Conservation (phyloP, 305 asterid species). For the Fraxinus floribunda region DNA sequence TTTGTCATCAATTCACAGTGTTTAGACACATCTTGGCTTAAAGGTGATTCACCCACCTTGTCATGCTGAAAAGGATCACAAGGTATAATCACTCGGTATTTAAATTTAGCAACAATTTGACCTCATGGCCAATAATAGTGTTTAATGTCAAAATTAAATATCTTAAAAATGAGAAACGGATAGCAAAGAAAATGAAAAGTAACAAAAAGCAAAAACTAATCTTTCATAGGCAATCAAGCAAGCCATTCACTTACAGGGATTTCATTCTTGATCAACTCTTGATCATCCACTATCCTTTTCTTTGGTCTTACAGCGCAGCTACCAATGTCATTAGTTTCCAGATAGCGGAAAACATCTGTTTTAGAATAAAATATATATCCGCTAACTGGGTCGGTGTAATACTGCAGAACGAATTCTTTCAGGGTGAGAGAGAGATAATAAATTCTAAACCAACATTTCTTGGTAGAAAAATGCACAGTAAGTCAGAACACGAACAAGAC, state of each 20-base stretch:
- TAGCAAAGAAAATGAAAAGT: neutral
- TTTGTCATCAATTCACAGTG: constrained; percentile 20
- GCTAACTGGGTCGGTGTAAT: constrained; percentile 46
- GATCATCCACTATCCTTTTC: constrained; percentile 29
- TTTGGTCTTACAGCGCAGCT: constrained; percentile 34
- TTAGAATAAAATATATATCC: constrained; percentile 44
- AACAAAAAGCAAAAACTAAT: neutral
- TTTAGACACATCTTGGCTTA: constrained; percentile 18
- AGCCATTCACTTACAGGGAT: constrained; percentile 35
- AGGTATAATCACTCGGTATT: neutral
- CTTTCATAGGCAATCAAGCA: neutral
- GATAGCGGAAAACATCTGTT: constrained; percentile 41
- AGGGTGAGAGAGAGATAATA: constrained; percentile 16
- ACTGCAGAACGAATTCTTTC: constrained; percentile 44
- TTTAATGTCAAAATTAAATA: neutral
- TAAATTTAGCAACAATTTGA: neutral
- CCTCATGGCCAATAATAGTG: neutral
- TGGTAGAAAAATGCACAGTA: neutral
- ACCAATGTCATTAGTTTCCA: constrained; percentile 38
- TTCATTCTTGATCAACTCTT: constrained; percentile 21
- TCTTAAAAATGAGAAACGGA: neutral
- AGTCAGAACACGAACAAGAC: neutral
- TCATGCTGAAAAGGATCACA: constrained; percentile 28
- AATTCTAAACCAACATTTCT: constrained; percentile 6
- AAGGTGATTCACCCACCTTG: constrained; percentile 19